Conservation (phyloP, 208 protist genomes). For the Trypanosoma lewisi region DNA sequence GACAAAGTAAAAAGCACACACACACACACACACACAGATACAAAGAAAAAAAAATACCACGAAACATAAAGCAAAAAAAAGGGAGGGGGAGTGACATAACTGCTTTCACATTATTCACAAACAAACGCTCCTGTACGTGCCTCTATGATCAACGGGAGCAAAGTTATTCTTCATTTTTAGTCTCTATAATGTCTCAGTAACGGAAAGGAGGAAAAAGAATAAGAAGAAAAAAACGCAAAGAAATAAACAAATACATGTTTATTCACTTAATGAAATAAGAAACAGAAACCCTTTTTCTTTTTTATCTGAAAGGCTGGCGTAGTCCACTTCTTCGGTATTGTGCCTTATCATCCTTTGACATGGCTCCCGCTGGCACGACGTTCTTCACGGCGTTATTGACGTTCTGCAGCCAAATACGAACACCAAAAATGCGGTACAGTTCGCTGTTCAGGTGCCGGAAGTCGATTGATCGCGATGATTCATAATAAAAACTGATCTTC, state of each 20-base stretch:
- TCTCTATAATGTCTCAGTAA: neutral
- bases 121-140: too few species aligned
- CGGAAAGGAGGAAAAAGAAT: neutral
- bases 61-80: too few species aligned
- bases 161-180: too few species aligned
- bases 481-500: constrained; percentile 90
- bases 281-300: neutral
- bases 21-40: too few species aligned
- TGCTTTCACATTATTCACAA: neutral
- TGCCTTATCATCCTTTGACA: constrained; percentile 27
- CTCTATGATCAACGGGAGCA: too few species aligned
- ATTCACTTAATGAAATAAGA: neutral
- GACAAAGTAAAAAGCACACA: too few species aligned
- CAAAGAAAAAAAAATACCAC: too few species aligned
- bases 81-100: too few species aligned
- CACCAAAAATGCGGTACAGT: constrained; percentile 80
- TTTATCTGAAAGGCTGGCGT: constrained; percentile 24
- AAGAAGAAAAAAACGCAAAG: constrained; percentile 4
- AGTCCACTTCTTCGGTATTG: constrained; percentile 22
- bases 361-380: constrained; percentile 35
- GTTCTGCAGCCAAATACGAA: constrained; percentile 91
- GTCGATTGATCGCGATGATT: constrained; percentile 56
- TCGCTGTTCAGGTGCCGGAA: constrained; percentile 79
- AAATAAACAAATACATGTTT: neutral
- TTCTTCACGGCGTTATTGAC: constrained; percentile 58